Conservation (phyloP, 192 early-diverging fungal genomes). For the Cladochytrium replicatum region DNA sequence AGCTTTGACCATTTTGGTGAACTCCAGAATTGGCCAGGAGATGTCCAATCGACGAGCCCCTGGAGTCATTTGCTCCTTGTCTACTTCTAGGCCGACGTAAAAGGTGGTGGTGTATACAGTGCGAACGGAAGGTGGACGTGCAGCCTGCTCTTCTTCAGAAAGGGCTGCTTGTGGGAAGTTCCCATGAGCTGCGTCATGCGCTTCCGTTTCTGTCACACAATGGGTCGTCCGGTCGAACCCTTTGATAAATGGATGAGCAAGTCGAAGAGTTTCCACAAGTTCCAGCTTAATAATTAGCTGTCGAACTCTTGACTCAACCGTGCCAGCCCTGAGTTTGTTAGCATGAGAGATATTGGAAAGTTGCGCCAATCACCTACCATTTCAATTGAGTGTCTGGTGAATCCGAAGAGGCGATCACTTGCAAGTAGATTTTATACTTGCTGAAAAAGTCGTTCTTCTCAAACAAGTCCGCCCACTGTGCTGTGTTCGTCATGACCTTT, state of each 20-base stretch:
- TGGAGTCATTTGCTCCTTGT: conserved; percentile 19
- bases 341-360: neutral
- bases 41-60: conserved; percentile 65
- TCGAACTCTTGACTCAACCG: conserved; percentile 85
- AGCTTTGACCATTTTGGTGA: conserved; percentile 65
- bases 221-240: conserved; percentile 60
- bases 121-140: conserved; percentile 23
- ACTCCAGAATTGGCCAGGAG: conserved; percentile 71
- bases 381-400: conserved; percentile 62
- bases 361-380: conserved; percentile 35
- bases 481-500: conserved; percentile 63
- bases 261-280: conserved; percentile 49
- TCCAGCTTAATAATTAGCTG: conserved; percentile 82
- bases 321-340: conserved; percentile 52
- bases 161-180: conserved; percentile 22
- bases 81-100: conserved; percentile 77
- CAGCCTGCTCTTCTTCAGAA: conserved; percentile 1
- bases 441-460: conserved; percentile 81
- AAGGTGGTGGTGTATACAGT: conserved; percentile 64
- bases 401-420: conserved; percentile 72
- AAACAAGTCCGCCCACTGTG: conserved; percentile 76
- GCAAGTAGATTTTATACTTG: conserved; percentile 79
- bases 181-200: conserved; percentile 56
- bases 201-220: conserved; percentile 59
- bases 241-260: conserved; percentile 88